Evolutionary conservation across 495 filamentous ascomycete genomes (phyloP).

Genomic region (Gamarada debralockiae): DNA sequence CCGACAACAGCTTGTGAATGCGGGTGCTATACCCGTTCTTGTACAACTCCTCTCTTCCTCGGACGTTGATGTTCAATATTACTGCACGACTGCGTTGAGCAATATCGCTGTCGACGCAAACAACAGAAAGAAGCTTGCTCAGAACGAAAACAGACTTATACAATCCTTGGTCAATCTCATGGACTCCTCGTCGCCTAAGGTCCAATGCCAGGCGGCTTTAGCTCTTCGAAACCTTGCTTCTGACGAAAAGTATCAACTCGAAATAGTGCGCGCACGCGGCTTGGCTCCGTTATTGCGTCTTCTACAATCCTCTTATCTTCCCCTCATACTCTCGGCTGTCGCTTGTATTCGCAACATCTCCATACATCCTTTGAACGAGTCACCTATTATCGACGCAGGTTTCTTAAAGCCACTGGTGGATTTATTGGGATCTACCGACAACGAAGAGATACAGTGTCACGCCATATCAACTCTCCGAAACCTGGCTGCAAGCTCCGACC

Average conservation of each 20-base stretch:
- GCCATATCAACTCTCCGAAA: slow-evolving; percentile 97
- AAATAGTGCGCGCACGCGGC: slow-evolving; percentile 87
- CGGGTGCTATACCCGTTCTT: slow-evolving; percentile 92
- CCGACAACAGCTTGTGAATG: slow-evolving; percentile 92
- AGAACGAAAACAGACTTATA: slow-evolving; percentile 83
- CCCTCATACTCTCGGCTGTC: slow-evolving; percentile 93
- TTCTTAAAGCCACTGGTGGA: slow-evolving; percentile 93
- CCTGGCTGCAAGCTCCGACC: slow-evolving; percentile 91
- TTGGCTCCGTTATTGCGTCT: slow-evolving; percentile 80
- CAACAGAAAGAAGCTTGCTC: slow-evolving; percentile 85
- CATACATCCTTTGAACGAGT: slow-evolving; percentile 97
- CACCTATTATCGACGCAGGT: slow-evolving; percentile 97
- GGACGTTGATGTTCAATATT: slow-evolving; percentile 98
- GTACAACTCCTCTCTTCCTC: slow-evolving; percentile 87
- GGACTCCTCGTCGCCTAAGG: slow-evolving; percentile 95
- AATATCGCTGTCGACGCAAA: slow-evolving; percentile 94
- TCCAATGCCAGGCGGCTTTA: slow-evolving; percentile 94
- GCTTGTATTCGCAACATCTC: slow-evolving; percentile 99
- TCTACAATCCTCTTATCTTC: slow-evolving; percentile 90
- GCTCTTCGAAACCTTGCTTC: slow-evolving; percentile 94
- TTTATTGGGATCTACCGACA: slow-evolving; percentile 89
- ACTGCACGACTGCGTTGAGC: slow-evolving; percentile 96
- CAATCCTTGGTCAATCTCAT: slow-evolving; percentile 93
- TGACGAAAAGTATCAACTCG: slow-evolving; percentile 97
- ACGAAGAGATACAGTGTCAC: slow-evolving; percentile 98